phyloP scores from a whole-genome alignment of 345 rosid genomes.

The Syzygium jambos region DNA sequence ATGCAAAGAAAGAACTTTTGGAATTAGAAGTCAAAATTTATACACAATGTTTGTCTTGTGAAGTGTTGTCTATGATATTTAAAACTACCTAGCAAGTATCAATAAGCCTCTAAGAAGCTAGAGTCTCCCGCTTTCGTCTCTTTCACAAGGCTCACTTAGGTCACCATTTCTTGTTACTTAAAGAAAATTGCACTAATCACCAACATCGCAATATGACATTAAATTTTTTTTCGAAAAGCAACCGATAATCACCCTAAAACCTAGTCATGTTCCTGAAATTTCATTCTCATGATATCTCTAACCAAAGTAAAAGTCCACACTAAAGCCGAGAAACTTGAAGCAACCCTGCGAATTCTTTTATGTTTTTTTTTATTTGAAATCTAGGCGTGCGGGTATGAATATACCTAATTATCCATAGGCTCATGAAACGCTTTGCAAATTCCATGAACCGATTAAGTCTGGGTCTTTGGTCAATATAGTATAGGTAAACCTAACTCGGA shows the following conservation, averaged over 20 bases:
- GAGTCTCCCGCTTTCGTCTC: background rate
- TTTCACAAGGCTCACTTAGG: background rate
- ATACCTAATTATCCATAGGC: fast-evolving
- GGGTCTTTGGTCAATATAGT: fast-evolving
- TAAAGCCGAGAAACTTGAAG: background rate
- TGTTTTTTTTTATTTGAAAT: background rate
- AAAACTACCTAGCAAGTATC: background rate
- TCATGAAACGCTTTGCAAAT: background rate
- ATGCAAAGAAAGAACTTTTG: background rate
- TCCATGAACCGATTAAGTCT: background rate
- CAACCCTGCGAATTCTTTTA: background rate
- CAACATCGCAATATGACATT: background rate
- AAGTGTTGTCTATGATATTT: background rate
- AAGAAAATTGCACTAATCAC: background rate
- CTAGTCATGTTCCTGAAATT: background rate
- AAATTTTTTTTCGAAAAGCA: background rate
- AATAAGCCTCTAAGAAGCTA: background rate
- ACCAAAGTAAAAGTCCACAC: background rate
- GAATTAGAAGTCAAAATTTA: background rate
- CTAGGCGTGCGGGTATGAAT: background rate
- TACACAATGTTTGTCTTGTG: background rate
- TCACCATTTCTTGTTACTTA: background rate
- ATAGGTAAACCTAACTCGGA: background rate
- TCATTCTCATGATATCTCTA: background rate
- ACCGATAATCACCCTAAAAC: background rate